Conservation (phyloP, 768 basidiomycete genomes). For the Galerina marginata region DNA sequence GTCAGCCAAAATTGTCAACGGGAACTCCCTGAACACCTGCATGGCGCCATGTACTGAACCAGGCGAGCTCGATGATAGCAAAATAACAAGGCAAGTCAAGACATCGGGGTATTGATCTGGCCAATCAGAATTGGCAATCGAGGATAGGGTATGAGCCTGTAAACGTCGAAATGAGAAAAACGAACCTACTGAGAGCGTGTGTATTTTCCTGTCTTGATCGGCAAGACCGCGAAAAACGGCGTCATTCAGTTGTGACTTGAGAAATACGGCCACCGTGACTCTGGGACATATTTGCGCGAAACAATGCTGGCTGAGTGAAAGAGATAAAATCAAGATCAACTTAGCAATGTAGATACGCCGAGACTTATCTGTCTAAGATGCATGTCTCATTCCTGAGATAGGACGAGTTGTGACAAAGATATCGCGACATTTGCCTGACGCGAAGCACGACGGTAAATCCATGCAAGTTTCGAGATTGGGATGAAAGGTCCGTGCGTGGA, state of each 20-base stretch:
- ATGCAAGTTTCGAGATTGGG: slow-evolving; percentile 4
- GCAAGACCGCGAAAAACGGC: slow-evolving; percentile 84
- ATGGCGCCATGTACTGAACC: slow-evolving; percentile 92
- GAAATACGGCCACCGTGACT: slow-evolving; percentile 91
- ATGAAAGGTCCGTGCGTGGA: slow-evolving; percentile 58
- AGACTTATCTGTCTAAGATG: slow-evolving; percentile 86
- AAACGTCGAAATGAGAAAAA: slow-evolving; percentile 1
- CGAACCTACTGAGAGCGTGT: slow-evolving; percentile 74
- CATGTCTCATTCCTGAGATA: slow-evolving; percentile 68
- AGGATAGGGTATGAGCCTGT: slow-evolving; percentile 88
- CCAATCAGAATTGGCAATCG: slow-evolving; percentile 92
- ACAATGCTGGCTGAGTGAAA: slow-evolving; percentile 89
- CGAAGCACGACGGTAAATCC: slow-evolving; percentile 32
- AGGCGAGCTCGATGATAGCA: slow-evolving; percentile 75
- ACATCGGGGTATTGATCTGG: slow-evolving; percentile 95
- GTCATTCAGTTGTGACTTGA: slow-evolving; percentile 67
- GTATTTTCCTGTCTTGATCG: slow-evolving; percentile 87
- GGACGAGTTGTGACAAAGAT: slow-evolving; percentile 71
- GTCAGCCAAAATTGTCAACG: too few species aligned
- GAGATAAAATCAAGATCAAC: slow-evolving; percentile 44
- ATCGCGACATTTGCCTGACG: slow-evolving; percentile 73
- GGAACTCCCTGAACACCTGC: slow-evolving; percentile 94
- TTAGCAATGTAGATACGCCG: slow-evolving; percentile 16
- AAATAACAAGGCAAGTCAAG: slow-evolving; percentile 72
- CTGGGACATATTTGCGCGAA: slow-evolving; percentile 85